Percentiles rank a stretch among this genome's conserved stretches.
Conservation (phyloP, 345 rosid genomes). For the Moricandia moricandioides region DNA sequence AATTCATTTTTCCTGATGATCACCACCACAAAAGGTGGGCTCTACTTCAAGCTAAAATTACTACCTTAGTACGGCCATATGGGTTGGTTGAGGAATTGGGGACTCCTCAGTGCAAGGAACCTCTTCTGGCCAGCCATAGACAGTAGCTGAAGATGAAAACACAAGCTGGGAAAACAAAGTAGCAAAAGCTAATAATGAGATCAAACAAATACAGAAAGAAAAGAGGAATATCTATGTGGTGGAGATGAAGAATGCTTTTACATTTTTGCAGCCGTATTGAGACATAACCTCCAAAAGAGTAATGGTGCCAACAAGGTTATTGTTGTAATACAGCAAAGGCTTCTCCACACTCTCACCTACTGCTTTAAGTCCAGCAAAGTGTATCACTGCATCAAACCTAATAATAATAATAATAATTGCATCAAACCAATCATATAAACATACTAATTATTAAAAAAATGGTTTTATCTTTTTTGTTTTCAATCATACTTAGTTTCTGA, state of each 20-base stretch:
- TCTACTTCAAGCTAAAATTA: background rate
- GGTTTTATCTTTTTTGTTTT: background rate
- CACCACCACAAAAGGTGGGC: background rate
- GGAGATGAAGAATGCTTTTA: conserved; percentile 24
- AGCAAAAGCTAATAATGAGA: conserved; percentile 30
- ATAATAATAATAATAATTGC: conserved; percentile 12
- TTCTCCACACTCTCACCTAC: conserved; percentile 95
- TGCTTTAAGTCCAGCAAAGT: conserved; percentile 97
- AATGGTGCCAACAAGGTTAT: conserved; percentile 84
- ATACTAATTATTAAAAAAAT: conserved; percentile 5
- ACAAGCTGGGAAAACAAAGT: conserved; percentile 65
- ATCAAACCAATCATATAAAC: conserved; percentile 22
- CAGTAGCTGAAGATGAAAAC: conserved; percentile 97
- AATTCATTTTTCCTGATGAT: background rate
- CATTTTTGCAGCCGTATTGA: conserved; percentile 84
- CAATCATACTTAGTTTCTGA: conserved; percentile 55
- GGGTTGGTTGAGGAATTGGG: conserved; percentile 70
- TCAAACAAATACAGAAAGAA: conserved; percentile 6
- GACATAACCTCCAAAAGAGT: conserved; percentile 81
- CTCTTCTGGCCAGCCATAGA: conserved; percentile 92
- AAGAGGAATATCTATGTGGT: conserved; percentile 11
- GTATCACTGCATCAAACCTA: conserved; percentile 96
- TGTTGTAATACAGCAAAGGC: conserved; percentile 75
- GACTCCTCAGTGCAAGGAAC: conserved; percentile 93
- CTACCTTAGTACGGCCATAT: conserved; percentile 91